Evolutionary conservation across 768 basidiomycete species (phyloP).

Genomic region (Boletus bicolor): DNA sequence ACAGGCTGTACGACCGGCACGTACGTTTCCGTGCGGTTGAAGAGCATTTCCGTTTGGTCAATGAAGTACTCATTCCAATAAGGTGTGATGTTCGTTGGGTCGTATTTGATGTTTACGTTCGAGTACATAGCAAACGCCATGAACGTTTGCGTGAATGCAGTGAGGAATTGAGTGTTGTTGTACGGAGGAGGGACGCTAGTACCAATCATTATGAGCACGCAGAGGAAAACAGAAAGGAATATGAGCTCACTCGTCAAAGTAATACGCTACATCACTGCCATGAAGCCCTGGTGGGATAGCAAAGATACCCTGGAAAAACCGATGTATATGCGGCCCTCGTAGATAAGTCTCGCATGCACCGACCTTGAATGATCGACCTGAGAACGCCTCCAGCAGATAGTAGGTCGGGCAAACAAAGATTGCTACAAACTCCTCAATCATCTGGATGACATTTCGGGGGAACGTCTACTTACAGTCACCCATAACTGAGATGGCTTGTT

Average conservation of each 20-base stretch:
- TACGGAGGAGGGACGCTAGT: not conserved
- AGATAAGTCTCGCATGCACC: not conserved
- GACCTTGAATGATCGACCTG: not conserved
- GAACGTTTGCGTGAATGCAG: not conserved
- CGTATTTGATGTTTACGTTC: not conserved
- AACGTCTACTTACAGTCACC: not conserved
- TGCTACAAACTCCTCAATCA: not conserved
- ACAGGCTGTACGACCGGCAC: not conserved
- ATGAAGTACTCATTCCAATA: not conserved
- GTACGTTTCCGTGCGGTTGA: not conserved
- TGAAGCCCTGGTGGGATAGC: not conserved
- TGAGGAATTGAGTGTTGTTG: not conserved
- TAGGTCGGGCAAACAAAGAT: not conserved
- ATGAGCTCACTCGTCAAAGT: not conserved
- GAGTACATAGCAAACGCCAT: not conserved
- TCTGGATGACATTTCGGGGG: not conserved
- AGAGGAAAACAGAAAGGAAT: not conserved
- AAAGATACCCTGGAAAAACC: not conserved
- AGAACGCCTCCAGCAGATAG: not conserved
- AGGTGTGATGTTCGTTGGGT: not conserved
- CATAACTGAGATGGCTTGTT: not conserved
- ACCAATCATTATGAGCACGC: not conserved
- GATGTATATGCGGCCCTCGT: not conserved
- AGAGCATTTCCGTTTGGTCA: not conserved
- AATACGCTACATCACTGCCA: not conserved